Base-by-base conservation (phyloP, 176 grass and related monocot species). In the Juncus inflexus region DNA sequence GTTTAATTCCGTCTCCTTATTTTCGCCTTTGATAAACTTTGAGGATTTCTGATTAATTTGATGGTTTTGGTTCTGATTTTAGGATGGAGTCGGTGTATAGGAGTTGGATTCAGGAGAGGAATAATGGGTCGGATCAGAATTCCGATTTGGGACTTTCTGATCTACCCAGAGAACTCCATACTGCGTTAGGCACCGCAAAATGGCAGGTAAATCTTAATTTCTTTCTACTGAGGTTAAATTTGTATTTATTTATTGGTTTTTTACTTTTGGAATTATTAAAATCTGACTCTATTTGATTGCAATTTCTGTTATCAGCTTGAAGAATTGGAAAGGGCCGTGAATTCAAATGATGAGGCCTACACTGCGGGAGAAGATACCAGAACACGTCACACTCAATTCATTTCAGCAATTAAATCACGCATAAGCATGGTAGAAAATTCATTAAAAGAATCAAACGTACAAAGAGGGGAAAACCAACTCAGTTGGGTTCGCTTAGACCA, bases 11-110 rank as follows among this genome's bases (percentile, higher is more conserved):
- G 47, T 49, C 3, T 12, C n/a, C 41, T 12, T 61, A 15, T 47
- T 2, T 9, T n/a, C n/a, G n/a, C n/a, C n/a, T n/a, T 10, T 47
- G 1, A 35, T 11, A 50, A 3, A 40, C 4, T 11, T 8, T 60
- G 58, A 40, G 7, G 40, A 12, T 50, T 63, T 42, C 9, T 42
- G 4, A 13, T 64, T 14, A 58, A 43, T 45, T 63, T 61, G 35
- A 16, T 41, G 35, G 3, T 55, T 54, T 49, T 69, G 59, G 35
- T 51, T 40, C 7, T 7, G 15, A 37, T 35, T 62, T 69, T 65
- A 90, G 90, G 75, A 84, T 95, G 90, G 83, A 95, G 36, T 86
- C 80, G 6, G 67, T 84, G 60, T 84, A 86, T 11, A 82, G 81
- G 80, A 77, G 82, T 41, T 95, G 90, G 90, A 67, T 68, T 3